Conservation (phyloP, 768 basidiomycete species). For the Phanerodontia chrysosporium region DNA sequence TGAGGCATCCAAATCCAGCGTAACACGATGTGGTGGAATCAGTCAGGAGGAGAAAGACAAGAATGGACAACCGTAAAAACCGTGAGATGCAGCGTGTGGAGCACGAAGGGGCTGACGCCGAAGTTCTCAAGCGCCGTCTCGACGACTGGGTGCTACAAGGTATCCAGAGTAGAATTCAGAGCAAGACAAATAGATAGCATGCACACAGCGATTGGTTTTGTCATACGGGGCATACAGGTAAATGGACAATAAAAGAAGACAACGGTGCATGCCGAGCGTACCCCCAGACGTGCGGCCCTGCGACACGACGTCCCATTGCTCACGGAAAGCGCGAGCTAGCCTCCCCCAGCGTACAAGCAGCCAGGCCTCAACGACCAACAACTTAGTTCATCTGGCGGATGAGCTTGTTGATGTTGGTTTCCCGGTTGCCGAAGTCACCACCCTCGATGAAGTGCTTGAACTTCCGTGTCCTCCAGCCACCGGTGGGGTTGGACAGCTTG, state of each 20-base stretch:
- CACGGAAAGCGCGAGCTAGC: slow-evolving; percentile 1
- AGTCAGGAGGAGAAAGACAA: no score
- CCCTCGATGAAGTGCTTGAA: slow-evolving; percentile 97
- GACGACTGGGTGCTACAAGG: not conserved
- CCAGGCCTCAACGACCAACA: not conserved
- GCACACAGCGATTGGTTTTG: slow-evolving; percentile 17
- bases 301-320: slow-evolving; percentile 9
- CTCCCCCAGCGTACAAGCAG: not conserved
- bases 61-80: no score
- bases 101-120: not conserved
- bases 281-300: slow-evolving; percentile 13
- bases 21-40: no score
- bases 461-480: slow-evolving; percentile 96
- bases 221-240: slow-evolving; percentile 26
- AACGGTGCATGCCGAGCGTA: slow-evolving; percentile 21
- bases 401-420: slow-evolving; percentile 96
- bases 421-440: slow-evolving; percentile 97
- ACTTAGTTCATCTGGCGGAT: slow-evolving; percentile 88
- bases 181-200: slow-evolving; percentile 10
- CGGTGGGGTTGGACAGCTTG: slow-evolving; percentile 98
- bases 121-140: not conserved
- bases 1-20: no score
- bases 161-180: slow-evolving; percentile 4
- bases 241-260: slow-evolving; percentile 15
- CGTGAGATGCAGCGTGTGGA: no score